phyloP scores from a whole-genome alignment of 2,329 filamentous ascomycete species.

The Sarocladium oryzae region DNA sequence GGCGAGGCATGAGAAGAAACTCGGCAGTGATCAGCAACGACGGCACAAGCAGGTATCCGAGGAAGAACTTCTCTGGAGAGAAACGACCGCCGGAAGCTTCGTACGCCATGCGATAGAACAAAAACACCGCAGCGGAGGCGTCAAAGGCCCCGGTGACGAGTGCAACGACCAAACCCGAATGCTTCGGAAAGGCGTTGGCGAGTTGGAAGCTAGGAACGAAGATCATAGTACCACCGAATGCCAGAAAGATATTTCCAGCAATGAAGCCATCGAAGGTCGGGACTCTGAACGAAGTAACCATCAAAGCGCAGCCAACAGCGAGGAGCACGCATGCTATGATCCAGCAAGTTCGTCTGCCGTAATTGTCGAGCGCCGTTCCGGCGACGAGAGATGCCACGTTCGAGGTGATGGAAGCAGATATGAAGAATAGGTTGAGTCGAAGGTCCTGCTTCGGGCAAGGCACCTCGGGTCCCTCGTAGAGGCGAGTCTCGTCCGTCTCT shows the following conservation, averaged over 20 bases:
- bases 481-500: neutral
- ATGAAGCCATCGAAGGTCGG: conserved; percentile 66
- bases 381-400: conserved; percentile 81
- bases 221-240: conserved; percentile 70
- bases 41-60: conserved; percentile 30
- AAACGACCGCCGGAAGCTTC: conserved; percentile 41
- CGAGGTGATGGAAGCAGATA: conserved; percentile 75
- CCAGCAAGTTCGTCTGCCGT: conserved; percentile 69
- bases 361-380: conserved; percentile 75
- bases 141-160: conserved; percentile 77
- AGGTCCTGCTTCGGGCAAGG: conserved; percentile 44
- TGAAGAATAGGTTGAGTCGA: conserved; percentile 82
- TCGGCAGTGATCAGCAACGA: conserved; percentile 30
- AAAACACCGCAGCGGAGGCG: conserved; percentile 69
- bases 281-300: conserved; percentile 60
- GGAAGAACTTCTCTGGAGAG: conserved; percentile 33
- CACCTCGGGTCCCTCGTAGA: neutral
- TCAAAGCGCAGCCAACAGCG: conserved; percentile 59
- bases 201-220: conserved; percentile 79
- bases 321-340: conserved; percentile 66
- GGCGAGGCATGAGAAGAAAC: conserved; percentile 30
- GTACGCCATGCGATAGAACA: conserved; percentile 66
- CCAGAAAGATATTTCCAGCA: conserved; percentile 65
- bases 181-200: conserved; percentile 70
- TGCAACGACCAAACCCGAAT: conserved; percentile 69